Conservation (phyloP, 345 rosid genomes). For the Eucalyptus pumila region DNA sequence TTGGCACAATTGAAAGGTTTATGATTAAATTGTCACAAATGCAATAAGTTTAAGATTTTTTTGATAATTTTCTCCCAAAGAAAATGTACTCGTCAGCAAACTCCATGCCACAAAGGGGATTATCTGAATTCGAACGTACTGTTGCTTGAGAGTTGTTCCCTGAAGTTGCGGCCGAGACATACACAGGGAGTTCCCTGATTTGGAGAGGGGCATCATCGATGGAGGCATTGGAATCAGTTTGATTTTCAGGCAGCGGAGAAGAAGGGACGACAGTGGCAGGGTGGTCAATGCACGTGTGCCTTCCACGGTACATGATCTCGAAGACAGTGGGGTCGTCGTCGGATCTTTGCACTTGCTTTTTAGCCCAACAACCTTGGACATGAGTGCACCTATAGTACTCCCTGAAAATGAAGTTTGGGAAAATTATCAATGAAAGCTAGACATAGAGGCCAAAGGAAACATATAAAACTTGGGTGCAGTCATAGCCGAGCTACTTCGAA, state of each 20-base stretch:
- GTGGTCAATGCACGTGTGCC: conserved; percentile 10
- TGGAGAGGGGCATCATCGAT: not conserved
- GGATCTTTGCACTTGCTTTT: conserved; percentile 21
- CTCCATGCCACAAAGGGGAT: not conserved
- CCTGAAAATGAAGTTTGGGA: not conserved
- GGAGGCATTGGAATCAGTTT: not conserved
- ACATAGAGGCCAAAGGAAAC: not conserved
- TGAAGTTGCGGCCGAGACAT: conserved; percentile 8
- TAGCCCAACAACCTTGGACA: conserved; percentile 7
- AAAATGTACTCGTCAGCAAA: not conserved
- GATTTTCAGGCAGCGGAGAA: not conserved
- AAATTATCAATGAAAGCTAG: not conserved
- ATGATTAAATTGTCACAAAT: no score
- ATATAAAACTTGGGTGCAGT: not conserved
- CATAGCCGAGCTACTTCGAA: not conserved
- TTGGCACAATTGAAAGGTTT: no score
- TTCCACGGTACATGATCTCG: conserved; percentile 8
- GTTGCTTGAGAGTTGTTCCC: not conserved
- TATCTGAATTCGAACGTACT: not conserved
- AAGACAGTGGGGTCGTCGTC: conserved; percentile 12
- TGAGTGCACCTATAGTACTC: conserved; percentile 9
- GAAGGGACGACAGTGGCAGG: not conserved
- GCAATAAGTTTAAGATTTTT: no score
- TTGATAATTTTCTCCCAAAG: not conserved
- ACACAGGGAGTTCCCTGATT: not conserved